Percentiles rank a stretch among this genome's conserved stretches.
Conservation (phyloP, 768 basidiomycete genomes). For the Podaxis rugospora region DNA sequence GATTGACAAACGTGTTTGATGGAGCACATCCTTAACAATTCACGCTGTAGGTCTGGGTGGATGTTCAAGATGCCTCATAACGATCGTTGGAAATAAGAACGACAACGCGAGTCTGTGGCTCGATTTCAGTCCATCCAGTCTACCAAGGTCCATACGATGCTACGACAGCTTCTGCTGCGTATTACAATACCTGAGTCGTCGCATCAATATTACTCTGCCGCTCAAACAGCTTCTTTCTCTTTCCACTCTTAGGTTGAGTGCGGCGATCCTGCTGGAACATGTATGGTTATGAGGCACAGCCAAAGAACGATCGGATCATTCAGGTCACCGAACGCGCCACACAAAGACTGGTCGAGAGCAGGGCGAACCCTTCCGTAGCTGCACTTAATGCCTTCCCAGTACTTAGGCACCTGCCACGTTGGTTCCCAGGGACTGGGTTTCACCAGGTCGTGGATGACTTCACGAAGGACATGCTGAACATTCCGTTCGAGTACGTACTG, state of each 20-base stretch:
- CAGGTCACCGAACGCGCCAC: conserved; percentile 17
- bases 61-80: conserved; percentile 5
- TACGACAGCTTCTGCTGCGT: background rate
- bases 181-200: background rate
- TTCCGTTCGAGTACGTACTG: conserved; percentile 18
- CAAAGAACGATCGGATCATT: conserved; percentile 20
- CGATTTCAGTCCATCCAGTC: background rate
- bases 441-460: conserved; percentile 15
- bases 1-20: background rate
- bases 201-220: background rate
- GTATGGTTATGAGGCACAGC: conserved; percentile 27
- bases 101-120: background rate
- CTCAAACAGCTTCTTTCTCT: background rate
- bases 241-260: background rate
- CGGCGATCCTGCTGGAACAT: conserved; percentile 12
- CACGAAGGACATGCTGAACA: conserved; percentile 16
- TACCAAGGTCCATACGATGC: background rate
- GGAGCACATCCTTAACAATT: too few species aligned
- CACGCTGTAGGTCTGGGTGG: background rate
- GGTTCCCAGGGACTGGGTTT: conserved; percentile 29
- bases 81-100: conserved; percentile 2
- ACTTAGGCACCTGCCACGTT: conserved; percentile 22
- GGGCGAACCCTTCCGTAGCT: conserved; percentile 17
- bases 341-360: conserved; percentile 14
- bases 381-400: conserved; percentile 23